Percentiles rank a stretch among this genome's conserved stretches.
Evolutionary conservation across 768 basidiomycete genomes (phyloP).

Genomic region (Gloeostereum incarnatum): DNA sequence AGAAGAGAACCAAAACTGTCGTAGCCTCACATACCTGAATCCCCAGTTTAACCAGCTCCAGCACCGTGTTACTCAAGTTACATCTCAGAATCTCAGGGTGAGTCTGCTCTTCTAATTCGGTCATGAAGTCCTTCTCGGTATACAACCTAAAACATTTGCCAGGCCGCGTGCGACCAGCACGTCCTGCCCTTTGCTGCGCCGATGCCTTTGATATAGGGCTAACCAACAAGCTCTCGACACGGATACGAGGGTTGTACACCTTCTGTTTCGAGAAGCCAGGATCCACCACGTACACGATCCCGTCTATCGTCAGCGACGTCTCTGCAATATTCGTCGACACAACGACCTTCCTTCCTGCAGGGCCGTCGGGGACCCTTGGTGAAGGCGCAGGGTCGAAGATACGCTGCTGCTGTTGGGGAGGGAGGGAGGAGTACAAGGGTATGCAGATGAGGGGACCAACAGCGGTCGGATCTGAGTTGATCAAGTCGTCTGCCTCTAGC

Average conservation of each 20-base stretch:
- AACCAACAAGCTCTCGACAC: conserved; percentile 90
- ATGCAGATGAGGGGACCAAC: conserved; percentile 87
- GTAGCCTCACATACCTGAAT: conserved; percentile 49
- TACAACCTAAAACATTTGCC: conserved; percentile 97
- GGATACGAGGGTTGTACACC: conserved; percentile 95
- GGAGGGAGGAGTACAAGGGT: conserved; percentile 91
- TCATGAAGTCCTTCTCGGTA: conserved; percentile 96
- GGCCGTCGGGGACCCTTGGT: conserved; percentile 50
- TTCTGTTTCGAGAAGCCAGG: conserved; percentile 98
- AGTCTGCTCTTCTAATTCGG: conserved; percentile 93
- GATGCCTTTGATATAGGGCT: conserved; percentile 95
- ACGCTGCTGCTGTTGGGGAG: conserved; percentile 89
- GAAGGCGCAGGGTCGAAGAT: conserved; percentile 89
- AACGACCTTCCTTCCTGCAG: conserved; percentile 88
- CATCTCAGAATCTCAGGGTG: conserved; percentile 92
- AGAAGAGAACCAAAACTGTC: conserved; percentile 1
- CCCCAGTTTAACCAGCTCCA: conserved; percentile 92
- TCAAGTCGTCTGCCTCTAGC: conserved; percentile 78
- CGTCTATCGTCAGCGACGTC: conserved; percentile 95
- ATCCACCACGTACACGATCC: conserved; percentile 99
- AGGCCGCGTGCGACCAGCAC: conserved; percentile 91
- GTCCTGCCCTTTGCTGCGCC: conserved; percentile 92
- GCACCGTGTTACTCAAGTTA: conserved; percentile 87
- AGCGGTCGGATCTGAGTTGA: conserved; percentile 56
- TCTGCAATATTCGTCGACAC: conserved; percentile 97